Conservation (phyloP, 108 stramenopile species). For the Discostella pseudostelligera region DNA sequence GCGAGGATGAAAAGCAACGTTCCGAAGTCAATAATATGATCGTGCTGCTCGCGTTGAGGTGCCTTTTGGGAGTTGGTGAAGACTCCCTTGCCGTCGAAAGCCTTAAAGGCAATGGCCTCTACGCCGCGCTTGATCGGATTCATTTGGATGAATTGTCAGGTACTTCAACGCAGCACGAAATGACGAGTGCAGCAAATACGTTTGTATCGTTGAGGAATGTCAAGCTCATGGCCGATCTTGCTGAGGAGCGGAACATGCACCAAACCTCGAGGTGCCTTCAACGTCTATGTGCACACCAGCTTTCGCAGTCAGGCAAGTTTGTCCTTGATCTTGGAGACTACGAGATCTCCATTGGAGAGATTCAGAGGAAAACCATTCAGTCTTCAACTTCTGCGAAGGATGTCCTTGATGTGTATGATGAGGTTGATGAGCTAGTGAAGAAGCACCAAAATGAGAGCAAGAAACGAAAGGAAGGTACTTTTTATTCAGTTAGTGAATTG, state of each 20-base stretch:
- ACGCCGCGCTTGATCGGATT: constrained; percentile 6
- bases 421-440: constrained; percentile 27
- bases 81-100: constrained; percentile 24
- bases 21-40: constrained; percentile 32
- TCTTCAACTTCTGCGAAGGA: constrained; percentile 31
- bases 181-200: constrained; percentile 5
- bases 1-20: constrained; percentile 22
- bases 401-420: constrained; percentile 31
- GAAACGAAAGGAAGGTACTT: background rate
- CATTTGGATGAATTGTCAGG: constrained; percentile 14
- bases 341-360: constrained; percentile 26
- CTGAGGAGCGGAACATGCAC: constrained; percentile 25
- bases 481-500: constrained; percentile 38
- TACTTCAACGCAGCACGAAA: background rate
- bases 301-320: constrained; percentile 18
- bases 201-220: constrained; percentile 25
- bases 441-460: constrained; percentile 12
- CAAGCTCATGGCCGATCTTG: constrained; percentile 17
- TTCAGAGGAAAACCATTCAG: constrained; percentile 41
- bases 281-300: constrained; percentile 8
- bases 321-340: constrained; percentile 16
- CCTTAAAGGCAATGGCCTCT: constrained; percentile 17
- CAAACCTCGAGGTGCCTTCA: constrained; percentile 21
- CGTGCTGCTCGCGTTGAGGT: constrained; percentile 28
- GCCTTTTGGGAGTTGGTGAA: constrained; percentile 41